Evolutionary conservation across 2,329 filamentous ascomycete species (phyloP), one percentile per base, ranked within the genome.

Genomic region (Botrytis pseudocinerea): DNA sequence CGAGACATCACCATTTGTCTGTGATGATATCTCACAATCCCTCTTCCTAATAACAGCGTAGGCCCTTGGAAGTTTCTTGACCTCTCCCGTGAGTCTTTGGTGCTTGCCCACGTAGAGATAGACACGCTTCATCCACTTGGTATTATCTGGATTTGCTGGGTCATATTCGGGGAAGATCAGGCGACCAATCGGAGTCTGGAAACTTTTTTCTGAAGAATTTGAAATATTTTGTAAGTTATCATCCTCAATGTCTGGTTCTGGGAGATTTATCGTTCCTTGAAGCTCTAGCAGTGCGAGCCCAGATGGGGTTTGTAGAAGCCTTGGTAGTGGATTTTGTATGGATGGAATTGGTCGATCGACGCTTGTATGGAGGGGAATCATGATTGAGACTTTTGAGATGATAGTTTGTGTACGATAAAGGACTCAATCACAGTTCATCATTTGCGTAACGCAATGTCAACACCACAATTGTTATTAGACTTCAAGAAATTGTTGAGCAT

Each of bases 211-310:
- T 25, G 40, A 48, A 42, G 28, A 38, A 25, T 54, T 32, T 38
- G 51, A 22, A 64, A 69, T 57, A 10, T 74, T 72, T 14, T 57
- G 73, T 32, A 74, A 74, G 42, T 32, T 69, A 42, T 75, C 74
- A 40, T 81, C 76, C 69, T 83, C 77, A 16, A 78, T 75, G 38
- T 82, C 79, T n/a, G 80, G 77, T 2, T 83, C 76, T 12, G 93
- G 91, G 1, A 94, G 85, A 82, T 97, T 95, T 83, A 99, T 91
- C 22, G 90, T 93, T 75, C 95, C 96, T 85, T 99, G 96, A 22
- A 99, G 89, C 83, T 98, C 96, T 73, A 99, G 86, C 63, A 99
- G 86, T 28, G 95, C 95, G 59, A 98, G 88, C 69, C 96, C 96
- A 0, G 92, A 91, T 0, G 96, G 96, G 0, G 95, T 98, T 78